Base-by-base conservation (phyloP, 768 basidiomycete genomes). In the Hericium rajendrae region DNA sequence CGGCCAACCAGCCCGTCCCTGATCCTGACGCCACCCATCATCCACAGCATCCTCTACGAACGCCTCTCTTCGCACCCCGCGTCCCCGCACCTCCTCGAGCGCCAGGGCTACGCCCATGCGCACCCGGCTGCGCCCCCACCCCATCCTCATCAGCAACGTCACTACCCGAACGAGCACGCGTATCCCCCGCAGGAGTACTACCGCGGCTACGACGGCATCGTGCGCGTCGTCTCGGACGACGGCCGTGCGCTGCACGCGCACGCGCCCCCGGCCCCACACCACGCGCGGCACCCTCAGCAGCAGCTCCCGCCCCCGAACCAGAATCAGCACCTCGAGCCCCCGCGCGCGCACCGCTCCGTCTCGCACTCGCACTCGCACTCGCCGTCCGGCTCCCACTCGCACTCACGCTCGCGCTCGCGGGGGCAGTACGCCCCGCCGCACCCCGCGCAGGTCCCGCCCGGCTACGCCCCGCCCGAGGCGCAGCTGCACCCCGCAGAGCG, bases 11-110 rank as follows among this genome's bases (percentile, higher is more conserved):
- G 28, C 28, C 28, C 28, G 8, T 32, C 28, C 8, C 28, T 32
- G 28, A 32, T 32, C 28, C 28, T 32, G 28, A 32, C 28, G 4
- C 28, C 28, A 32, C 28, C 28, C 28, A 32, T 32, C 54, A 16
- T 24, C 51, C 40, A 26, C 63, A 82, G 88, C 54, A 82, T 91
- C 46, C 73, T 91, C 56, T 91, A 91, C 67, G 89, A 91, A 70
- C 84, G 88, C 54, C 75, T 91, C 10, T 78, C 83, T 53, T 74
- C 75, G 40, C 73, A 82, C 20, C 80, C 84, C 20, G 78, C 80
- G 82, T 1, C 81, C 79, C 57, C 78, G 64, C 37, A 61, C 63
- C 48, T 62, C 64, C 26, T 52, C 57, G 4, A 48, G 66, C 69
- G 60, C 62, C 70, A 62, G 57, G 65, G 54, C 62, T 65, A 58